phyloP scores from a whole-genome alignment of 192 early-diverging fungal genomes.

The Rhizophlyctis rosea region DNA sequence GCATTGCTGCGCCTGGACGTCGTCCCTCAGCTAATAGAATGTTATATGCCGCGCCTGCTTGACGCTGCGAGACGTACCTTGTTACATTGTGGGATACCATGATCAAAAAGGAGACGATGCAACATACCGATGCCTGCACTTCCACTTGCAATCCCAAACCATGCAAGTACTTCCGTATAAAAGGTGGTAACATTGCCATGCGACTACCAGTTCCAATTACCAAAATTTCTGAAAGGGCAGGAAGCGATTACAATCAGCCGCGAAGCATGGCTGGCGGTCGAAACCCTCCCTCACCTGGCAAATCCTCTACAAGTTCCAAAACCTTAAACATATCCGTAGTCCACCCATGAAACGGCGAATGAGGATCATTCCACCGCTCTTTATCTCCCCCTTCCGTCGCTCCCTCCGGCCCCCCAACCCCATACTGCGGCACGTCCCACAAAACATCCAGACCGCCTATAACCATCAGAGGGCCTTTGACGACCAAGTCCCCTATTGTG shows the following conservation, averaged over 20 bases:
- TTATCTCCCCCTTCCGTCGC: neutral
- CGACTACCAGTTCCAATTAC: conserved; percentile 47
- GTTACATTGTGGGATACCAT: neutral
- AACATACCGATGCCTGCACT: conserved; percentile 36
- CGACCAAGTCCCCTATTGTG: conserved; percentile 25
- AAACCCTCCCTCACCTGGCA: neutral
- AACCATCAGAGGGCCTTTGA: conserved; percentile 35
- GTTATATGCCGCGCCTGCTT: conserved; percentile 52
- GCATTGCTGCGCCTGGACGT: conserved; percentile 37
- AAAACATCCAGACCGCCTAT: conserved; percentile 28
- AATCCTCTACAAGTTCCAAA: conserved; percentile 32
- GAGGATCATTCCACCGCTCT: conserved; percentile 19
- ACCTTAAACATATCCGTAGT: conserved; percentile 34
- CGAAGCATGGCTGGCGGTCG: neutral
- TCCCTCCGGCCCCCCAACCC: conserved; percentile 33
- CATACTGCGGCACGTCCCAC: conserved; percentile 55
- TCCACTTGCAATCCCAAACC: conserved; percentile 51
- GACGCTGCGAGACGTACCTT: conserved; percentile 27
- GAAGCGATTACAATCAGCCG: neutral
- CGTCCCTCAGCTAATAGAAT: conserved; percentile 49
- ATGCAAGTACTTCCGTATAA: conserved; percentile 37
- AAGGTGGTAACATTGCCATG: conserved; percentile 31
- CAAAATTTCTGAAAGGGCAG: conserved; percentile 37
- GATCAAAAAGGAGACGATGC: neutral
- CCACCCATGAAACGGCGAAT: conserved; percentile 46